Percentiles rank a stretch among this genome's conserved stretches.
Evolutionary conservation across 345 rosid genomes (phyloP).

Genomic region (Rhizophora mangle): DNA sequence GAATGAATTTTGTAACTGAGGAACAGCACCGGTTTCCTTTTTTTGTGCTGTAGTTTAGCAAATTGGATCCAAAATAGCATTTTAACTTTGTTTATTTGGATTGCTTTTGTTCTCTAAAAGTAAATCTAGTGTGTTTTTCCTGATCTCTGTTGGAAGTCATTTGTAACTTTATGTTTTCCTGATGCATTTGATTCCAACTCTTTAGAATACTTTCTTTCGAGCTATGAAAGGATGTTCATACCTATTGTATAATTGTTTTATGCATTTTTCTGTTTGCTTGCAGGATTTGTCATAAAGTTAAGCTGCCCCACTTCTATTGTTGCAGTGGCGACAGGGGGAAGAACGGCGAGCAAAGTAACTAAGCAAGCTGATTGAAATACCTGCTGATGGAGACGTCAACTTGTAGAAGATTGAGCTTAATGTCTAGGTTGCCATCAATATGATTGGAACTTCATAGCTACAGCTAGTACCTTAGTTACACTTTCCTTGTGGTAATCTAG

Average conservation of each 20-base stretch:
- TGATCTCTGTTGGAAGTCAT: neutral
- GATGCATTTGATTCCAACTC: neutral
- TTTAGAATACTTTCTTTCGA: neutral
- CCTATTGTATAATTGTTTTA: neutral
- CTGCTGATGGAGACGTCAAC: neutral
- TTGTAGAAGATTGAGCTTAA: neutral
- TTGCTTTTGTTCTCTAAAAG: neutral
- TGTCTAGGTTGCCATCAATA: conserved; percentile 2
- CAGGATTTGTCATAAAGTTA: conserved; percentile 86
- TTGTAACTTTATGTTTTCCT: neutral
- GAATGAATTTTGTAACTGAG: too few species aligned
- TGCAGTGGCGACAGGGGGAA: conserved; percentile 76
- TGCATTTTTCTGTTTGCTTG: conserved; percentile 6
- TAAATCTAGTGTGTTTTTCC: neutral
- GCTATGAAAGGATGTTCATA: neutral
- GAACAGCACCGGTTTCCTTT: too few species aligned
- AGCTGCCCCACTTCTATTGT: conserved; percentile 90
- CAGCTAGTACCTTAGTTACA: neutral
- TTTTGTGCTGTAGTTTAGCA: too few species aligned
- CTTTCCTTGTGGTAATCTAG: neutral
- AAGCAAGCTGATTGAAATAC: neutral
- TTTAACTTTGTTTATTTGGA: neutral
- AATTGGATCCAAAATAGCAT: too few species aligned
- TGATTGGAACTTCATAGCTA: neutral
- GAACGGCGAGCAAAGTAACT: conserved; percentile 16